A percentile compares a stretch with the other conserved stretches of the same genome.
phyloP scores from a whole-genome alignment of 2,329 filamentous ascomycete species.

The Microdochium nivale region DNA sequence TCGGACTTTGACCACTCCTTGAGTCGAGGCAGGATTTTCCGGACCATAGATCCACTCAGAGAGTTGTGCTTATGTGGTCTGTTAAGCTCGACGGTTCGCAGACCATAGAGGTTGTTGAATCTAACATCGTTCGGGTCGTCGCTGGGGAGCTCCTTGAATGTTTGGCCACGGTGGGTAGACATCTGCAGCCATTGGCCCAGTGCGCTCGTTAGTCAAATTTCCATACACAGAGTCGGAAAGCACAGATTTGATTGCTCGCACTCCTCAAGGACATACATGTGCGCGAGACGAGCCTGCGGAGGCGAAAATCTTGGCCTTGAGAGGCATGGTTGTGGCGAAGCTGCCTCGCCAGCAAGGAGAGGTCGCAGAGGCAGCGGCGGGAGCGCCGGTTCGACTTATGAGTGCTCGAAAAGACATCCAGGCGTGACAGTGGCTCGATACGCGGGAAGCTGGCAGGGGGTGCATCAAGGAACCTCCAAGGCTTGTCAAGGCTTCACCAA shows the following conservation, averaged over 20 bases:
- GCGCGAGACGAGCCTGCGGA: conserved; percentile 44
- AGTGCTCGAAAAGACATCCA: conserved; percentile 52
- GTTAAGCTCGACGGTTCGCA: conserved; percentile 90
- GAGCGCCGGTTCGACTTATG: conserved; percentile 38
- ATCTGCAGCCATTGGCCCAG: conserved; percentile 17
- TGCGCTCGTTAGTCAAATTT: neutral
- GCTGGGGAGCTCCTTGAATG: conserved; percentile 47
- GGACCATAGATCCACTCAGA: conserved; percentile 87
- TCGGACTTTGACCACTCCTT: conserved; percentile 94
- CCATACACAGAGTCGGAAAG: neutral
- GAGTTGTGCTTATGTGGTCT: conserved; percentile 87
- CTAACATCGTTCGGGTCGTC: conserved; percentile 87
- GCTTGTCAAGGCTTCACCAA: neutral
- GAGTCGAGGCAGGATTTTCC: conserved; percentile 84
- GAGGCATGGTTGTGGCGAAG: conserved; percentile 54
- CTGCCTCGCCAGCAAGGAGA: conserved; percentile 31
- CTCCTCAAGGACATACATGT: conserved; percentile 33
- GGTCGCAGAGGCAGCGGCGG: conserved; percentile 34
- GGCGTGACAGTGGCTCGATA: conserved; percentile 23
- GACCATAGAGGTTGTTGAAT: conserved; percentile 80
- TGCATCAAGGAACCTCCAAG: conserved; percentile 22
- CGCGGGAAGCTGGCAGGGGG: conserved; percentile 16
- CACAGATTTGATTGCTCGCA: too few relatives aligned
- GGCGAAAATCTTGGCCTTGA: conserved; percentile 66
- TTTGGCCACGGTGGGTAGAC: conserved; percentile 20